Conservation (phyloP, 2,329 filamentous ascomycete genomes). For the Aspergillus hiratsukae region DNA sequence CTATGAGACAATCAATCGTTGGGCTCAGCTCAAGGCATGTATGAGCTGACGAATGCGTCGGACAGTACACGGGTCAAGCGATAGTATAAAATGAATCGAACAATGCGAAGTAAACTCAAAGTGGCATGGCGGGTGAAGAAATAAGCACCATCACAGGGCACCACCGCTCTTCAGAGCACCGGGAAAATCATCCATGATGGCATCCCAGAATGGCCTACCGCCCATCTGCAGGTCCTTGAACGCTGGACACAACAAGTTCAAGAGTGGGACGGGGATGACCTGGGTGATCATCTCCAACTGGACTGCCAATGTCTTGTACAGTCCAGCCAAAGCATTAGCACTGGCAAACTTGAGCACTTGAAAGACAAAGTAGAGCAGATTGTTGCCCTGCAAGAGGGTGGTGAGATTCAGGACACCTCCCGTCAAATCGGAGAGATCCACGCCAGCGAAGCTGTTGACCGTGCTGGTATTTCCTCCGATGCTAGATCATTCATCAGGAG, state of each 20-base stretch:
- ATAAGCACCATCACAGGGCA: background rate
- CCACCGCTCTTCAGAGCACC: slow-evolving; percentile 23
- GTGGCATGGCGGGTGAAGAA: background rate
- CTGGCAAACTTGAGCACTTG: slow-evolving; percentile 31
- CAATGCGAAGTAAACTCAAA: too few species aligned
- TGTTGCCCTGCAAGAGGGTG: slow-evolving; percentile 36
- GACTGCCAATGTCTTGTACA: slow-evolving; percentile 26
- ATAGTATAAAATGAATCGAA: background rate
- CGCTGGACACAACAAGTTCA: slow-evolving; percentile 29
- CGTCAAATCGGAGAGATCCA: slow-evolving; percentile 42
- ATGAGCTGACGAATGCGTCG: background rate
- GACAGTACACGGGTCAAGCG: too few species aligned
- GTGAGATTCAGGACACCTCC: slow-evolving; percentile 36
- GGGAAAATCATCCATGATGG: slow-evolving; percentile 24
- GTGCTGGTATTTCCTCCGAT: slow-evolving; percentile 52
- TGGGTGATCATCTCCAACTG: slow-evolving; percentile 27
- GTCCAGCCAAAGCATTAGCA: slow-evolving; percentile 26
- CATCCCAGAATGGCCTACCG: slow-evolving; percentile 28
- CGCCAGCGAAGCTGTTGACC: slow-evolving; percentile 48
- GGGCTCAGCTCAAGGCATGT: background rate
- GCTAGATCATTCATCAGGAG: slow-evolving; percentile 12
- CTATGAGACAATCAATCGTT: background rate
- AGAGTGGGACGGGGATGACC: slow-evolving; percentile 23
- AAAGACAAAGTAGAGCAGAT: slow-evolving; percentile 37
- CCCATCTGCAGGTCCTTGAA: slow-evolving; percentile 28